Base-by-base conservation (phyloP, 768 basidiomycete genomes). In the Rhizopogon salebrosus region DNA sequence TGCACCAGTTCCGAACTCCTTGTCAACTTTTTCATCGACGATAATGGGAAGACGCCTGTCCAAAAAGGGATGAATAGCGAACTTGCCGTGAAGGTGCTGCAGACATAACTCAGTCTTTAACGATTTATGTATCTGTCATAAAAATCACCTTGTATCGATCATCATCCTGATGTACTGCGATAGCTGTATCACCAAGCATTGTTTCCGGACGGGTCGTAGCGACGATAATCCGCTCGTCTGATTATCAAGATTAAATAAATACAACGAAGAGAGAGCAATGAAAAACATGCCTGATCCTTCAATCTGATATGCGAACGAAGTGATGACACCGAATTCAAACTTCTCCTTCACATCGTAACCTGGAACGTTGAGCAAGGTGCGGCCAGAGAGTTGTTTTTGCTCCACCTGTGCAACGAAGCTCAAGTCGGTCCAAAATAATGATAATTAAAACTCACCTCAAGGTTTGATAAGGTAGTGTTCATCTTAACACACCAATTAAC, bases 181-280 rank as follows among this genome's bases (percentile, higher is more conserved):
- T 87, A 24, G 91, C 97, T 2, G 94, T 92, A 78, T 98, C 97
- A 34, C 97, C 97, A 0, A 99, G 79, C 92, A 98, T 95, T 0
- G 97, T 98, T 70, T 98, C 97, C 0, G 95, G 95, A 75, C 97
- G 92, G 5, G 95, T 98, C 1, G 97, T 99, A 1, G 97, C 95
- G 36, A 99, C 85, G 49, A 97, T 77, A 54, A 99, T 87, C 64
- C 78, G 86, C 65, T 98, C 95, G 50, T 95, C 94, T 88, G 53
- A 3, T 3, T 20, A 26, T 20, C 27, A n/a, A 20, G 26, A 22
- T 4, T 56, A 22, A 38, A 22, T 49, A 45, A 26, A 48, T 18
- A 34, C 8, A 46, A 55, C 0, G 3, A 4, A 13, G 6, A 20
- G 22, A 22, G 24, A 14, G 29, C 10, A 3, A 38, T 2, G n/a